Base-by-base conservation (phyloP, 192 early-diverging fungal genomes). In the Mortierella hygrophila region DNA sequence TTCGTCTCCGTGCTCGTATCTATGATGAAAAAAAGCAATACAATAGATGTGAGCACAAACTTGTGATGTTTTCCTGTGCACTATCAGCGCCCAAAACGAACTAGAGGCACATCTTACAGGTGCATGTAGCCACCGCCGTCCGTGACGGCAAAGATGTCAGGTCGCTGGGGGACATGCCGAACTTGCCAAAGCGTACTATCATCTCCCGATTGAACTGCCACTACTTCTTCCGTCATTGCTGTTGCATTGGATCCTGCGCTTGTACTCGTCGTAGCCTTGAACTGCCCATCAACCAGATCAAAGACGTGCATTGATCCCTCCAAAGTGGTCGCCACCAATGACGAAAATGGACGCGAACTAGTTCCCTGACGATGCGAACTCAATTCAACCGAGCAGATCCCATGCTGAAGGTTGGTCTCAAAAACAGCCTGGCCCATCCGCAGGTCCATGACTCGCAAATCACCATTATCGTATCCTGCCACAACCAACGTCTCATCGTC, bases 141-240 rank as follows among this genome's bases (percentile, higher is more conserved):
- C 11, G 82, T 84, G 26, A 84, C 82, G 21, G 74, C 74, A 65
- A 84, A 38, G 13, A 84, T 46, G 35, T 60, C 68, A 8, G 77
- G 74, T 69, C 74, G 40, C 46, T 84, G 82, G 16, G 82, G 82
- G 16, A 84, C 44, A 79, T 84, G 82, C 10, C 77, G 77, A 8
- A 57, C 68, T 38, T 84, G 82, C 82, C 82, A 84, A 23, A 84
- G 63, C 40, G 82, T 84, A 57, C 82, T 84, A 26, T 76, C 82
- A 11, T 84, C 82, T 0, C 82, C 82, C 4, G 77, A 71, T 40
- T 76, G 77, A 9, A 84, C 74, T 15, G 38, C 8, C 21, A 84
- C 20, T 0, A 69, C 41, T 18, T 84, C 77, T 21, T 79, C 65
- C 9, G 29, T 26, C 40, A 68, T 44, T 21, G 75, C 35, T 6